Percentiles rank a stretch among this genome's conserved stretches.
These are phyloP conservation scores for Exophiala spinifera DNA, from an alignment of 2,329 filamentous ascomycete genomes.

Conservation along the genomic window DNA sequence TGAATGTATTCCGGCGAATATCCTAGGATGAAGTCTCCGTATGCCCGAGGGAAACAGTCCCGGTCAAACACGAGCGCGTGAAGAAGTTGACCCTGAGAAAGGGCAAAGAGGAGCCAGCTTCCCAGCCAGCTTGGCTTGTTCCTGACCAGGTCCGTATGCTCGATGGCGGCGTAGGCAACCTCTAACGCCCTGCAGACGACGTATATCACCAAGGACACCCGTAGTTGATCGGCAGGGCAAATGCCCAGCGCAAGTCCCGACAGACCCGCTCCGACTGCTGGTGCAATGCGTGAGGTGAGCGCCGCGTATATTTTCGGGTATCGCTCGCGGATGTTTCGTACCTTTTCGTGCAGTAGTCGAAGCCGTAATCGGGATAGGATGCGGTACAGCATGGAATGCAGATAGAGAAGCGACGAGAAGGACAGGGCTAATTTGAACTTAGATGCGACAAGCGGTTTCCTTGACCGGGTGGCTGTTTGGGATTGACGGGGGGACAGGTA, in stretches of 20 bases:
- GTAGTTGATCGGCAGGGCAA: conserved; percentile 66
- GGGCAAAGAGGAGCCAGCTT: conserved; percentile 75
- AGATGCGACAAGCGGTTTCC: conserved; percentile 50
- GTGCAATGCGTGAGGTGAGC: conserved; percentile 78
- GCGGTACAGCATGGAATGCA: conserved; percentile 84
- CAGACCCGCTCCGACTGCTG: conserved; percentile 83
- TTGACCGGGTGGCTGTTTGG: conserved; percentile 35
- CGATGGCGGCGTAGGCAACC: conserved; percentile 78
- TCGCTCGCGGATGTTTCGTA: conserved; percentile 73
- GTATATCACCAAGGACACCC: conserved; percentile 79
- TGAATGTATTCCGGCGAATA: conserved; percentile 79
- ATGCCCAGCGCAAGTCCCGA: conserved; percentile 80
- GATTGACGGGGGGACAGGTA: conserved; percentile 11
- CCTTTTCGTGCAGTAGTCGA: conserved; percentile 75
- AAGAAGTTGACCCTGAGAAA: conserved; percentile 72
- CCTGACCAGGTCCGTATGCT: conserved; percentile 66
- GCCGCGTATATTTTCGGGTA: conserved; percentile 74
- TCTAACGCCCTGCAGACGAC: conserved; percentile 77
- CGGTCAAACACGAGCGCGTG: conserved; percentile 74
- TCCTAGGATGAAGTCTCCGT: conserved; percentile 64
- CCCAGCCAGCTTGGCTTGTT: conserved; percentile 78
- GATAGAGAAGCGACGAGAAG: conserved; percentile 77
- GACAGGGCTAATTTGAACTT: conserved; percentile 75
- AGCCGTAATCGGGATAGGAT: conserved; percentile 79
- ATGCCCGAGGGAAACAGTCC: conserved; percentile 65